Evolutionary conservation across 164 flowering plant species (phyloP), one percentile per base, ranked within the genome.

Genomic region (Stephania cephalantha): DNA sequence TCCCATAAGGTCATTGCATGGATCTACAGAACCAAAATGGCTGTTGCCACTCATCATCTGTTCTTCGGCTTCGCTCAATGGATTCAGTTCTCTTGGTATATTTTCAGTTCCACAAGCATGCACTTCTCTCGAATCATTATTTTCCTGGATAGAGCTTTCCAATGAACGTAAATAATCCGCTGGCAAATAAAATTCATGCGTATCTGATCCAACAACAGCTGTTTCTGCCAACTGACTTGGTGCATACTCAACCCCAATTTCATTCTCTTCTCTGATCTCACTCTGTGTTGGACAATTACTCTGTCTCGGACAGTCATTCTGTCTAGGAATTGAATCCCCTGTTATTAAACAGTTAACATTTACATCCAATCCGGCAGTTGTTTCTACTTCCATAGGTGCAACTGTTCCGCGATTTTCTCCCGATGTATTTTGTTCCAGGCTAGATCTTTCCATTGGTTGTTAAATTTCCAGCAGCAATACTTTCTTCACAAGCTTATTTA

Each of bases 221-320:
- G 45, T 52, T 46, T 76, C 71, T 29, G 35, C 9, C 12, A 64
- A 17, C 67, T 67, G 72, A 61, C 68, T 63, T 61, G 53, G 61
- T 71, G 42, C 48, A 35, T 66, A 13, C 48, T 66, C 76, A 74
- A 71, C 58, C 22, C 72, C 75, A 70, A 18, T 18, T 64, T 68
- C 78, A 69, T 65, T 22, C 42, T 64, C 68, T 68, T 71, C 29
- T n/a, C 63, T 76, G 13, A 74, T 64, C 25, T 44, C 46, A 53
- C 25, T 82, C 30, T 69, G 73, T 20, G 53, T 22, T 10, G 20
- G 67, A 68, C 29, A n/a, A 55, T 20, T 55, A 58, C 53, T 69
- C n/a, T 22, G 50, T 8, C 2, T n/a, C n/a, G 67, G 8, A 35
- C 42, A 35, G 18, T 3, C 35, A 18, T 71, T 48, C 30, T 25